A percentile compares a stretch with the other conserved stretches of the same genome.
phyloP scores from a whole-genome alignment of 2,329 filamentous ascomycete species.

The Calonectria honghensis region DNA sequence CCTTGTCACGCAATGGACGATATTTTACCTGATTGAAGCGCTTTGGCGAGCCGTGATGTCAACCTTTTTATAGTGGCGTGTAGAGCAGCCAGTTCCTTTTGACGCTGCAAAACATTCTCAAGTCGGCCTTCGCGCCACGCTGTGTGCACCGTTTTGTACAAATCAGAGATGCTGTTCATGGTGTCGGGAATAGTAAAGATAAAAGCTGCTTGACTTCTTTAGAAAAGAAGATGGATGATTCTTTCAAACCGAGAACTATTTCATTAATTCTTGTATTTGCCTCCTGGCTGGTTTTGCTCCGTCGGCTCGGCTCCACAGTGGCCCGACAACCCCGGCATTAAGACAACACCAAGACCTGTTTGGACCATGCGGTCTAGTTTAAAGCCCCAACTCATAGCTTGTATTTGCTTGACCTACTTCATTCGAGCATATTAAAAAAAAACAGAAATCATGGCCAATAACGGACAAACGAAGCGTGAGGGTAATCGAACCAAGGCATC shows the following conservation, averaged over 20 bases:
- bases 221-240: too few species aligned
- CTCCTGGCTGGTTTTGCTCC: too few species aligned
- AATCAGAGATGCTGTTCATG: neutral
- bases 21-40: neutral
- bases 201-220: too few species aligned
- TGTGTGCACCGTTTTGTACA: constrained; percentile 1
- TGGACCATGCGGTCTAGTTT: too few species aligned
- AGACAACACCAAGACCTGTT: too few species aligned
- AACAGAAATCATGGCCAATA: neutral
- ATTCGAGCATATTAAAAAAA: too few species aligned
- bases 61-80: neutral
- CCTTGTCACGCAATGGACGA: too few species aligned
- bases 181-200: neutral
- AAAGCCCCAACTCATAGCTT: too few species aligned
- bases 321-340: neutral
- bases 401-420: too few species aligned
- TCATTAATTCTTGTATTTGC: too few species aligned
- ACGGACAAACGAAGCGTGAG: neutral
- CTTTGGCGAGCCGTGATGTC: neutral
- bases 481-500: too few species aligned
- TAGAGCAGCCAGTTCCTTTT: constrained; percentile 20
- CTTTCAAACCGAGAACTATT: too few species aligned
- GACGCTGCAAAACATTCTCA: constrained; percentile 19
- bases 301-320: constrained; percentile 29
- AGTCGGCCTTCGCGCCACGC: constrained; percentile 22